These are phyloP conservation scores for Musa itinerans DNA, from an alignment of 176 grass and related monocot species.

Conservation along the genomic window DNA sequence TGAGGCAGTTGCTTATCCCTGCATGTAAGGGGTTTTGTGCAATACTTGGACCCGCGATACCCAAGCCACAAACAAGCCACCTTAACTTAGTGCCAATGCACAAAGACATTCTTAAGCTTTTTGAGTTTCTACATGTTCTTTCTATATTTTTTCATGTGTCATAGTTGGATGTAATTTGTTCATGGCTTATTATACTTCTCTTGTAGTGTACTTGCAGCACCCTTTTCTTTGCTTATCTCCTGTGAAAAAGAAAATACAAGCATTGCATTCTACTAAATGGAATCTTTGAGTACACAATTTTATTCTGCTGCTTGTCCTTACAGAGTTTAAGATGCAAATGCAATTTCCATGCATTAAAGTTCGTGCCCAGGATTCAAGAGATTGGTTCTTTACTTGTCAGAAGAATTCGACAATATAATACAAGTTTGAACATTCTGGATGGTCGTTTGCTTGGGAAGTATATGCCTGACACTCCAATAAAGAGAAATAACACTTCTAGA, in stretches of 20 bases:
- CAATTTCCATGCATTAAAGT: slow-evolving; percentile 94
- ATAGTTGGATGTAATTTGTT: background rate
- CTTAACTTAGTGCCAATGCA: no score
- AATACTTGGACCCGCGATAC: no score
- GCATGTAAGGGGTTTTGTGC: no score
- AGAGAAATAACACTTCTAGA: background rate
- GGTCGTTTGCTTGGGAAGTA: slow-evolving; percentile 60
- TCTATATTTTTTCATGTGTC: background rate
- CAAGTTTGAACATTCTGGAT: slow-evolving; percentile 59
- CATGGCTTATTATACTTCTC: background rate
- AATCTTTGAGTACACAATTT: background rate
- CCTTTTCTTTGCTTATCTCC: background rate
- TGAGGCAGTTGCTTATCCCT: no score
- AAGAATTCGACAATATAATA: slow-evolving; percentile 47
- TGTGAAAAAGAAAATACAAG: background rate
- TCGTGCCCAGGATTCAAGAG: slow-evolving; percentile 55
- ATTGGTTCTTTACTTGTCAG: slow-evolving; percentile 64
- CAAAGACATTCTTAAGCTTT: no score
- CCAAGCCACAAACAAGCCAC: no score
- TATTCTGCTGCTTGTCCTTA: slow-evolving; percentile 1
- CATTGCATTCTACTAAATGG: background rate
- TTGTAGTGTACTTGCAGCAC: background rate
- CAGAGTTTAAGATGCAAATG: slow-evolving; percentile 95
- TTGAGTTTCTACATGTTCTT: no score
- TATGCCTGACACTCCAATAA: slow-evolving; percentile 18